Evolutionary conservation across 2,329 filamentous ascomycete genomes (phyloP), one percentile per base, ranked within the genome.

Genomic region (Ophiostoma pallidulum): DNA sequence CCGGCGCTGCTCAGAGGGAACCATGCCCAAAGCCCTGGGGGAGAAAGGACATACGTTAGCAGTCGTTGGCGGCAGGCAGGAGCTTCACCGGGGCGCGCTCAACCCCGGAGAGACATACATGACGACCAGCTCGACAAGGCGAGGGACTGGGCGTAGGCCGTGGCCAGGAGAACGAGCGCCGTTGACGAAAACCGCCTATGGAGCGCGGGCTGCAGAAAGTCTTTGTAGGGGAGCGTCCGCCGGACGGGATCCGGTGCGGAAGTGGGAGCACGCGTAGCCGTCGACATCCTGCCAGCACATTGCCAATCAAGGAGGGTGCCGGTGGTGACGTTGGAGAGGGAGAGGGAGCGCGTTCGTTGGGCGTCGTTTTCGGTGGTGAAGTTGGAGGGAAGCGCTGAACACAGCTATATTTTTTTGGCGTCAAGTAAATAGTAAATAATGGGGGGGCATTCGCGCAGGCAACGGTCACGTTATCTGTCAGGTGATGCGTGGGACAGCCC

Each of bases 131-230:
- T 72, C 16, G 84, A 81, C 54, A 94, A 74, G 48, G 80, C 63
- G 45, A 92, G 66, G 41, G 88, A 77, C 60, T 87, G 78, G 32
- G 77, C 47, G 63, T 92, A 94, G 60, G 86, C 87, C 48, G 88
- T 71, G 41, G 73, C 66, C 9, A 92, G 67, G 13, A 89, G 72
- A 53, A 86, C 69, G 13, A 77, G 74, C 41, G 84, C 84, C 12
- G 87, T 88, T 53, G 81, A 82, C 41, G 84, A 83, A 66, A 96
- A 97, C 59, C 89, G 80, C 59, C 86, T 77, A 65, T 97, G 91
- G 54, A 96, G 72, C 45, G 85, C 82, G 42, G 91, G 90, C 52
- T 91, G 94, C 57, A 96, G 70, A 64, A 94, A 94, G 69, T 95
- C 87, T 72, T 88, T 84, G 67, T 95, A 94, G 41, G 75, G 71